Conservation (phyloP, 2,329 filamentous ascomycete species). For the Colletotrichum higginsianum region DNA sequence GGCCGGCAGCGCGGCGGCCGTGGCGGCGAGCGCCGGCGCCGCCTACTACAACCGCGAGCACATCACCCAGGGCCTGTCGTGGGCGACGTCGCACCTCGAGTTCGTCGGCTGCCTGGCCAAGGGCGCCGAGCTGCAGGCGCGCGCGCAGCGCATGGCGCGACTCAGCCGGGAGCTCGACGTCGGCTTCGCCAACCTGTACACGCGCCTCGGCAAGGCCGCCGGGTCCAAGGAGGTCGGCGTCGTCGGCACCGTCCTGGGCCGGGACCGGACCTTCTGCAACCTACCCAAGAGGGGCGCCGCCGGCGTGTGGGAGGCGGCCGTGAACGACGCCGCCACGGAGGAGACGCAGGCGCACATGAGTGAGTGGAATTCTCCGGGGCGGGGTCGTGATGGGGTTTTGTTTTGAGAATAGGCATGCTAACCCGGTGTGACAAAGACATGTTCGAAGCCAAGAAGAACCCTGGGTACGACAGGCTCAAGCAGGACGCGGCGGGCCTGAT, state of each 20-base stretch:
- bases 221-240: conserved; percentile 66
- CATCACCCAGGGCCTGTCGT: conserved; percentile 81
- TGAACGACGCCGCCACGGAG: conserved; percentile 85
- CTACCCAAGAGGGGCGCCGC: conserved; percentile 72
- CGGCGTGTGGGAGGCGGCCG: conserved; percentile 76
- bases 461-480: conserved; percentile 78
- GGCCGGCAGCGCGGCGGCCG: conserved; percentile 86
- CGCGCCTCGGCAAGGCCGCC: conserved; percentile 81
- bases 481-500: conserved; percentile 77
- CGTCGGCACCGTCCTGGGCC: conserved; percentile 73
- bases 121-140: conserved; percentile 83
- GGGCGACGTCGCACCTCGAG: conserved; percentile 91
- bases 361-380: conserved; percentile 53
- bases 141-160: conserved; percentile 78
- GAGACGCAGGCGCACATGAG: conserved; percentile 87
- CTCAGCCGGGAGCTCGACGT: conserved; percentile 77
- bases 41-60: conserved; percentile 89
- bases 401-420: conserved; percentile 10
- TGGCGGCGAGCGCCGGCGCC: conserved; percentile 85
- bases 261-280: conserved; percentile 90
- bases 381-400: neutral
- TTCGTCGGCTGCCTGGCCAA: conserved; percentile 92
- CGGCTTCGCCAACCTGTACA: conserved; percentile 90
- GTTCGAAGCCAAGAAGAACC: conserved; percentile 81
- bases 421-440: conserved; percentile 64